Conservation (phyloP, 495 filamentous ascomycete genomes). For the Neurospora sp. region DNA sequence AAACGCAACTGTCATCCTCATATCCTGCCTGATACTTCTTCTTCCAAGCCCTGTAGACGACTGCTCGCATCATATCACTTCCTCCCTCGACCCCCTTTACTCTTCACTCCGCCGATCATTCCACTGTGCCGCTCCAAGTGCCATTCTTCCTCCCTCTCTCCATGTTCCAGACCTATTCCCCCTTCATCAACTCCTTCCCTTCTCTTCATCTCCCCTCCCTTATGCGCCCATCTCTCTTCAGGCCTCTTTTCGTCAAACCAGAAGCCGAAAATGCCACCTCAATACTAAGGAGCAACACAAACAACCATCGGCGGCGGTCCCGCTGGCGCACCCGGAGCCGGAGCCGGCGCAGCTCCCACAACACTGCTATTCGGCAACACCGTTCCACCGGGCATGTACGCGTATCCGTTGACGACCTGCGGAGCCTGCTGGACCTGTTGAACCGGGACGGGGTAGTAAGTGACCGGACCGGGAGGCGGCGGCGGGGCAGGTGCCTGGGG, state of each 20-base stretch:
- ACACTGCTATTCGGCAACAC: background rate
- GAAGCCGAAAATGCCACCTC: background rate
- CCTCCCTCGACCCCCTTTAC: background rate
- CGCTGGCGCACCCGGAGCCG: background rate
- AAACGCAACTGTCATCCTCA: background rate
- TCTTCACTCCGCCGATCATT: too few relatives aligned
- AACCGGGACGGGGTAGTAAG: constrained; percentile 1
- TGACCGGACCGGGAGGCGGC: background rate
- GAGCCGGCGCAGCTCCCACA: background rate
- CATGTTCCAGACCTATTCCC: background rate
- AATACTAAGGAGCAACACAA: background rate
- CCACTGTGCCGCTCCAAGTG: too few relatives aligned
- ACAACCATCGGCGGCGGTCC: background rate
- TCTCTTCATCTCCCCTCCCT: background rate
- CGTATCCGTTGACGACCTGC: background rate
- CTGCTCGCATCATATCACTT: background rate
- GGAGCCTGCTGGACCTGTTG: constrained; percentile 1
- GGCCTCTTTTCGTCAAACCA: too few relatives aligned
- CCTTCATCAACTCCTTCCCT: background rate
- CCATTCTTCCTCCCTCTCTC: too few relatives aligned
- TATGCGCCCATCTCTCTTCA: background rate
- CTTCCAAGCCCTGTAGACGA: background rate
- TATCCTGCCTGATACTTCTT: background rate
- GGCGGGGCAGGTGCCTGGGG: background rate
- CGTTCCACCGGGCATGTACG: background rate